phyloP scores from a whole-genome alignment of 257 asterid genomes.

The Primulina eburnea region DNA sequence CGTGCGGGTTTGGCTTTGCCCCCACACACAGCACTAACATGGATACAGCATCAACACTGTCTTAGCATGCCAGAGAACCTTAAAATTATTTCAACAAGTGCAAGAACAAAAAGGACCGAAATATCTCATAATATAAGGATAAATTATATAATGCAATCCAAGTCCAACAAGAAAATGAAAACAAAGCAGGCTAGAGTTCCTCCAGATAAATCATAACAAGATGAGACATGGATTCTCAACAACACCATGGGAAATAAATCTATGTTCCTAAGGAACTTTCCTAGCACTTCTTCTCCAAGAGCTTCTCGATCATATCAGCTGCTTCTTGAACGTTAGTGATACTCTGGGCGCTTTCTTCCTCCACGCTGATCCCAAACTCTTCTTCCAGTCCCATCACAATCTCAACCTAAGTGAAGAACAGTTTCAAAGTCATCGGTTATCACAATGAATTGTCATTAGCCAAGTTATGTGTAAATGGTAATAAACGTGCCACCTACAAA shows the following conservation, averaged over 20 bases:
- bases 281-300: conserved; percentile 44
- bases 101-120: not conserved
- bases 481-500: not conserved
- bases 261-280: conserved; percentile 27
- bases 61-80: not conserved
- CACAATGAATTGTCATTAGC: not conserved
- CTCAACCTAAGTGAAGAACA: conserved; percentile 57
- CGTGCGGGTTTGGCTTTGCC: too few relatives aligned
- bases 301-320: conserved; percentile 80
- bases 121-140: not conserved
- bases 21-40: too few relatives aligned
- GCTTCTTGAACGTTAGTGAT: conserved; percentile 88
- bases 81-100: not conserved
- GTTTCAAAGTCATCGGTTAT: not conserved
- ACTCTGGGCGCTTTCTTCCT: conserved; percentile 93
- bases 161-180: conserved; percentile 22
- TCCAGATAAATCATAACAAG: not conserved
- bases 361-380: conserved; percentile 80
- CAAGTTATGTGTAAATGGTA: not conserved
- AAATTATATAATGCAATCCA: not conserved
- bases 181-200: conserved; percentile 23
- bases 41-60: too few relatives aligned
- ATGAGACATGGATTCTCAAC: conserved; percentile 10
- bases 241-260: conserved; percentile 8
- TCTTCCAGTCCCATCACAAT: conserved; percentile 98